Evolutionary conservation across 2,329 filamentous ascomycete species (phyloP).

Genomic region (Zelopaecilomyces penicillatus): DNA sequence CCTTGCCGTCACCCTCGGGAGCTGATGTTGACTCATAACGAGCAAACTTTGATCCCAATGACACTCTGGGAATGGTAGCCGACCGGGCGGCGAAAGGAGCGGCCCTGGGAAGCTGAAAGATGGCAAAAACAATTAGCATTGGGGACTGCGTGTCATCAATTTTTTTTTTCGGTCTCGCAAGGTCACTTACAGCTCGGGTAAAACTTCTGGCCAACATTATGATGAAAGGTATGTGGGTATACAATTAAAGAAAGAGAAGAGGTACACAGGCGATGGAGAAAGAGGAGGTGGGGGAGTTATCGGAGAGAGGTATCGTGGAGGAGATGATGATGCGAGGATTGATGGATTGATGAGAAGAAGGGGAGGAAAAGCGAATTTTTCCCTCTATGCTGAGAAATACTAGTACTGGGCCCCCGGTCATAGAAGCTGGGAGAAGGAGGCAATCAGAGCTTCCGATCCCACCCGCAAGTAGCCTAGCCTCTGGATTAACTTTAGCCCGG

Average conservation of each 20-base stretch:
- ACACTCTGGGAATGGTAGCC: conserved; percentile 58
- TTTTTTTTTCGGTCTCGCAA: not conserved
- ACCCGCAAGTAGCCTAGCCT: conserved; percentile 2
- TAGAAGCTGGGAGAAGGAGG: conserved; percentile 37
- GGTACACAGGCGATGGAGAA: conserved; percentile 20
- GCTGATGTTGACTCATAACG: conserved; percentile 62
- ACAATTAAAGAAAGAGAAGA: conserved; percentile 23
- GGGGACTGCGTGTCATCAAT: not conserved
- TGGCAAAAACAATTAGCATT: conserved; percentile 12
- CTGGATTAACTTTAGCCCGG: conserved; percentile 4
- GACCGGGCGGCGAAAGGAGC: conserved; percentile 59
- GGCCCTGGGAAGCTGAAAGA: conserved; percentile 65
- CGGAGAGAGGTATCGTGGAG: conserved; percentile 8
- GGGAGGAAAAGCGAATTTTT: conserved; percentile 28
- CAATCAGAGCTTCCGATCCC: conserved; percentile 17
- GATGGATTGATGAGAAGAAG: conserved; percentile 17
- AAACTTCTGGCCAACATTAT: conserved; percentile 67
- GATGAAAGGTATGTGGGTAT: conserved; percentile 29
- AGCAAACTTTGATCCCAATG: conserved; percentile 64
- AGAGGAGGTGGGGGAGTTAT: conserved; percentile 18
- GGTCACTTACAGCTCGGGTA: conserved; percentile 61
- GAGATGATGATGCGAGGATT: conserved; percentile 13
- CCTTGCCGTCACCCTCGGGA: conserved; percentile 53
- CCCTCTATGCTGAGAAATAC: conserved; percentile 12
- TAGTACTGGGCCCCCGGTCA: conserved; percentile 14